Percentiles rank a stretch among this genome's conserved stretches.
Evolutionary conservation across 768 basidiomycete species (phyloP).

Genomic region (Leccinum broughii): DNA sequence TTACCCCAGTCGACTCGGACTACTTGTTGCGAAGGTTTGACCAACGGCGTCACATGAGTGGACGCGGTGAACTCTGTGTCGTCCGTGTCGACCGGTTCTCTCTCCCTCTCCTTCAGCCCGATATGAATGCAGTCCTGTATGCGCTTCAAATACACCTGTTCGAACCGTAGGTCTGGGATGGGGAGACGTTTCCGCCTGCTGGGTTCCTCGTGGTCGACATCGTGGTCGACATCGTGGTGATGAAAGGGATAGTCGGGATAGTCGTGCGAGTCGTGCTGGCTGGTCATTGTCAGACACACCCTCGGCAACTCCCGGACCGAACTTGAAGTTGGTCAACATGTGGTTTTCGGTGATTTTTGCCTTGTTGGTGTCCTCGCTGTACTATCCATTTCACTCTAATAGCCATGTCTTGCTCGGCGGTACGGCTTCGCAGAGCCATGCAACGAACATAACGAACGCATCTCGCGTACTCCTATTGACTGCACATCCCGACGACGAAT

Average conservation of each 20-base stretch:
- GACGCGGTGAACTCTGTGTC: conserved; percentile 21
- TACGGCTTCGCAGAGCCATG: neutral
- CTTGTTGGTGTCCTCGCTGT: conserved; percentile 25
- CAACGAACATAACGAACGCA: neutral
- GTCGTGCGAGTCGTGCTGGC: conserved; percentile 15
- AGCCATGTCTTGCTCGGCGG: conserved; percentile 19
- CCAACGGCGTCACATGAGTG: conserved; percentile 32
- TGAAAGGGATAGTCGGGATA: conserved; percentile 25
- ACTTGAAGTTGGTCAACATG: conserved; percentile 5
- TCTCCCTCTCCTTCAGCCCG: conserved; percentile 36
- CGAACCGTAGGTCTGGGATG: conserved; percentile 78
- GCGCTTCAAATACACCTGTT: conserved; percentile 66
- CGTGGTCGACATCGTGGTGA: conserved; percentile 15
- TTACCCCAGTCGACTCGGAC: conserved; percentile 55
- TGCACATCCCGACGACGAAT: conserved; percentile 94
- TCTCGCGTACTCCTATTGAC: conserved; percentile 66
- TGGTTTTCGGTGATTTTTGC: conserved; percentile 16
- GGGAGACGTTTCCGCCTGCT: conserved; percentile 44
- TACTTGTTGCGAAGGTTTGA: conserved; percentile 35
- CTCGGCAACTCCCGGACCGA: conserved; percentile 23
- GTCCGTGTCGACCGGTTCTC: conserved; percentile 24
- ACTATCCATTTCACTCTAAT: conserved; percentile 28
- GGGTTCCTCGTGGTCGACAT: conserved; percentile 15
- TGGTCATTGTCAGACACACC: conserved; percentile 25
- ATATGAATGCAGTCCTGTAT: conserved; percentile 54